Evolutionary conservation across 1,284 basidiomycete species (phyloP).

Genomic region (Ceratobasidium theobromae): DNA sequence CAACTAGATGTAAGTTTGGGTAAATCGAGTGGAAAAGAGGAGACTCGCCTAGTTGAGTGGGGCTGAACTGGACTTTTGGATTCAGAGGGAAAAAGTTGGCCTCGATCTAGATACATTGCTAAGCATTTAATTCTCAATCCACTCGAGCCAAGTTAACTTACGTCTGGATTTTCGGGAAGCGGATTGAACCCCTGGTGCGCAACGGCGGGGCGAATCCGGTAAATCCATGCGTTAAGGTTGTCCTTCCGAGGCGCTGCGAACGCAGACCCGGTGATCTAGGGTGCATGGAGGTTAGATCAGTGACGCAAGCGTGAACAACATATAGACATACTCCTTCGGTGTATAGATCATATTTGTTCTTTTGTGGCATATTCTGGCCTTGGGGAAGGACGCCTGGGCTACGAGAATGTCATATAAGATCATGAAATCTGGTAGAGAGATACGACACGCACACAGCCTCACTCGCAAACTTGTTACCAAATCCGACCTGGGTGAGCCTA

Average conservation of each 20-base stretch:
- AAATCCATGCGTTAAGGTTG: conserved; percentile 56
- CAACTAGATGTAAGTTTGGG: not conserved
- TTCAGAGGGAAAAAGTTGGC: conserved; percentile 61
- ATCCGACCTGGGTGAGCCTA: conserved; percentile 39
- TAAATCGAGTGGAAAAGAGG: not conserved
- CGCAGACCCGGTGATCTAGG: conserved; percentile 62
- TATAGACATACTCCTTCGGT: conserved; percentile 53
- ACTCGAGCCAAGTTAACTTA: conserved; percentile 41
- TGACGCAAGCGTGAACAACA: not conserved
- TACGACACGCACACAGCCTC: conserved; percentile 36
- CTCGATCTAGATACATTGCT: conserved; percentile 49
- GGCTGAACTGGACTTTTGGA: conserved; percentile 60
- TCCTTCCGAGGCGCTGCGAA: conserved; percentile 58
- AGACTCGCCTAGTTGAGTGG: conserved; percentile 54
- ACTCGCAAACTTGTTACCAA: conserved; percentile 43
- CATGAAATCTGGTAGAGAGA: not conserved
- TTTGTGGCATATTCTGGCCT: conserved; percentile 64
- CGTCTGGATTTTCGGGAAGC: conserved; percentile 60
- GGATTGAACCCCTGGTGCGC: conserved; percentile 63
- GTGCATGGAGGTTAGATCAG: not conserved
- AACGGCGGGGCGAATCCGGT: conserved; percentile 68
- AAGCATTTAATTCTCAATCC: not conserved
- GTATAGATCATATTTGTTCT: conserved; percentile 61
- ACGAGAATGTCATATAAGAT: conserved; percentile 4
- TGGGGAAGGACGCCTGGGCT: conserved; percentile 57